Evolutionary conservation across 371 early-diverging fungal genomes (phyloP).

Genomic region (Mortierella sp.): DNA sequence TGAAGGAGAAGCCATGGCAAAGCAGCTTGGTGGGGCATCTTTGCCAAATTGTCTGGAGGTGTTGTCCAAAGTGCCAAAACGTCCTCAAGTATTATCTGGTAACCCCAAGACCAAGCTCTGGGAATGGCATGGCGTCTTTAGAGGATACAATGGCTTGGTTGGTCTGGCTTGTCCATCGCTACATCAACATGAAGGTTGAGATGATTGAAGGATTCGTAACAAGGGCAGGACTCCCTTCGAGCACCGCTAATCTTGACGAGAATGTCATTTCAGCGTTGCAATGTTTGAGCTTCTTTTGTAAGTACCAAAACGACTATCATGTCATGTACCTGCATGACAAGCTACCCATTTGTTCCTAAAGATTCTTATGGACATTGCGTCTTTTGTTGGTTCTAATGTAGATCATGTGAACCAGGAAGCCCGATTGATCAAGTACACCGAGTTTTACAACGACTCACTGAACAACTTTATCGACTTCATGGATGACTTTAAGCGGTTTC

Average conservation of each 20-base stretch:
- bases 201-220: constrained; percentile 36
- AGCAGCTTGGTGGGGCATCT: constrained; percentile 41
- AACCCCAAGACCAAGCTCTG: constrained; percentile 37
- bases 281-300: constrained; percentile 47
- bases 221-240: constrained; percentile 30
- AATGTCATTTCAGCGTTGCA: constrained; percentile 43
- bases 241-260: constrained; percentile 41
- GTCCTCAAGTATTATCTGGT: constrained; percentile 47
- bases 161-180: constrained; percentile 49
- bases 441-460: constrained; percentile 73
- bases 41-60: constrained; percentile 50
- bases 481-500: constrained; percentile 76
- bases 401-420: constrained; percentile 51
- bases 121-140: constrained; percentile 38
- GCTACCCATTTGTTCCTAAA: no score
- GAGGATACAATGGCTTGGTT: constrained; percentile 55
- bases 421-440: constrained; percentile 54
- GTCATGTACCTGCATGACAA: no score
- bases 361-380: background rate
- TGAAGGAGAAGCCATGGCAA: constrained; percentile 49
- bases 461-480: constrained; percentile 74
- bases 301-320: background rate
- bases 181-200: constrained; percentile 46
- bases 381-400: background rate
- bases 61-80: constrained; percentile 27